Evolutionary conservation across 331 rosid species (phyloP), one percentile per base, ranked within the genome.

Genomic region (Acacia pycnantha): DNA sequence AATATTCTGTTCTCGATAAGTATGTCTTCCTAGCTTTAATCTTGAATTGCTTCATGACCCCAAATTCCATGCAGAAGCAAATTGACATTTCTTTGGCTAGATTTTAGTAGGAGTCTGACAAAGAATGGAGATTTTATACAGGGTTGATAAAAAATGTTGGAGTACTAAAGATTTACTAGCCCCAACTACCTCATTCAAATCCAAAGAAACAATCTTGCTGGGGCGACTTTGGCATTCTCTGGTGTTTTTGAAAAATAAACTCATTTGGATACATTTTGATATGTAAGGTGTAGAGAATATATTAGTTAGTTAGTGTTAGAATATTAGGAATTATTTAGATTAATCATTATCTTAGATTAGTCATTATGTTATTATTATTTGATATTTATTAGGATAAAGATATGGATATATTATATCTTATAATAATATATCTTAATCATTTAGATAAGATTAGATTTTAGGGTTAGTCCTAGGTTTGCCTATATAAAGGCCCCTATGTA

Each of bases 51-150:
- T 76, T 76, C 22, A 66, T 85, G 50, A 79, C 59, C 72, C 79
- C 75, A 72, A 72, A 76, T 79, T 83, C 76, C 58, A 13, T 84
- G 89, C 89, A 82, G 86, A 86, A 56, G 65, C 67, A 61, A 46
- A 59, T 64, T 64, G 16, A 54, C 58, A 51, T 44, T 74, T 83
- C 76, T 77, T 74, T 18, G 18, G 59, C 8, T 8, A 41, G 37
- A 61, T 61, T 61, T 61, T 11, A 27, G 18, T 26, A 5, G 3
- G 44, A 41, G 44, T 41, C 44, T 41, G 76, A 47, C 76, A 15
- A 18, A 26, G 58, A 71, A 24, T 46, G 59, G 61, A 72, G 76
- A 47, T 72, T 35, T 47, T 72, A 47, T 24, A 15, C 7, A 18
- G 31, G 61, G 15, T 1, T 9, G 43, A 26, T 72, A 16, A 46